Conservation (phyloP, 164 flowering plant genomes). For the Aristolochia fimbriata region DNA sequence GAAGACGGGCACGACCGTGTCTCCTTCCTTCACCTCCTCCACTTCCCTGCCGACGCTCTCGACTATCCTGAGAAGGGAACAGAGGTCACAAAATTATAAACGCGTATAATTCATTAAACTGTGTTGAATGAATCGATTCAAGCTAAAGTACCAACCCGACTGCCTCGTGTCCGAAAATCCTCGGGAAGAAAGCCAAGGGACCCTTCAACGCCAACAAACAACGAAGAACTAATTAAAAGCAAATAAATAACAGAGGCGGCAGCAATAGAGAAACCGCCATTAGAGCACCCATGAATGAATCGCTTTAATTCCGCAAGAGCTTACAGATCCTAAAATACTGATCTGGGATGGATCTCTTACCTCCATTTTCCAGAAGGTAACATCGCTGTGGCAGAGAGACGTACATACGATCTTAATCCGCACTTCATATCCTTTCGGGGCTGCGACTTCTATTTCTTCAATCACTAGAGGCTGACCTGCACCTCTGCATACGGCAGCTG, state of each 20-base stretch:
- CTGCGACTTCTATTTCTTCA: slow-evolving; percentile 51
- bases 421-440: slow-evolving; percentile 50
- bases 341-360: background rate
- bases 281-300: too few relatives aligned
- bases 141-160: slow-evolving; percentile 56
- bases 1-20: slow-evolving; percentile 47
- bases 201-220: slow-evolving; percentile 15
- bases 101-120: too few relatives aligned
- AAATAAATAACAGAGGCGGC: too few relatives aligned
- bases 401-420: slow-evolving; percentile 54
- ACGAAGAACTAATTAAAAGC: too few relatives aligned
- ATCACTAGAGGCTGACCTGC: slow-evolving; percentile 43
- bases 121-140: too few relatives aligned
- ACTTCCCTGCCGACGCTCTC: slow-evolving; percentile 65
- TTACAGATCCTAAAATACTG: too few relatives aligned
- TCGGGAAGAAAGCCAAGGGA: slow-evolving; percentile 26
- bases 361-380: slow-evolving; percentile 40
- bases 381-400: slow-evolving; percentile 54
- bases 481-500: slow-evolving; percentile 49
- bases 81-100: background rate
- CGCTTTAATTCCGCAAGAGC: too few relatives aligned
- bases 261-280: too few relatives aligned
- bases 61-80: slow-evolving; percentile 29
- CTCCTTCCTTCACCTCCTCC: slow-evolving; percentile 46
- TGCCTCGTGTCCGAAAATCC: slow-evolving; percentile 65